Conservation (phyloP, 192 early-diverging fungal genomes). For the Coemansia biformis region DNA sequence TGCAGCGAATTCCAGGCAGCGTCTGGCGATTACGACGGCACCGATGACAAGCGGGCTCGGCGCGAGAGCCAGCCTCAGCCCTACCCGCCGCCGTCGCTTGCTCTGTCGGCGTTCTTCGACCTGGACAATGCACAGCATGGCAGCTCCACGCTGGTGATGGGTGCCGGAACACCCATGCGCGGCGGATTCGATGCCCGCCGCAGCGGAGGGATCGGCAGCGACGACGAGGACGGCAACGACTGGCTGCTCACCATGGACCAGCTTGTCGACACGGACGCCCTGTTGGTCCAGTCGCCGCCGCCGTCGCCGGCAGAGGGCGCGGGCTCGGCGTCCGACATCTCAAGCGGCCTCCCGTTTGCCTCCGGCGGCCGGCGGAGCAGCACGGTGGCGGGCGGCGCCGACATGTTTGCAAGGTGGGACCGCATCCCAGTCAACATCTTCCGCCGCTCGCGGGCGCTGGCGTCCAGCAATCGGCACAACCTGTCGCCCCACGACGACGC, state of each 20-base stretch:
- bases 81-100: conserved; percentile 1
- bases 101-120: conserved; percentile 1
- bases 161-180: conserved; percentile 32
- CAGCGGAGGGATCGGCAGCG: neutral
- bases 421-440: conserved; percentile 51
- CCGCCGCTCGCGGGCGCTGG: conserved; percentile 45
- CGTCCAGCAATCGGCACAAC: conserved; percentile 18
- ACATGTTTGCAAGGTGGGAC: conserved; percentile 44
- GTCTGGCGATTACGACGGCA: too few relatives aligned
- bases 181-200: neutral
- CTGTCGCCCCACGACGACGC: conserved; percentile 17
- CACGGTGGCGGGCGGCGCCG: conserved; percentile 5
- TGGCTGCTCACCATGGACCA: conserved; percentile 47
- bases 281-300: conserved; percentile 40
- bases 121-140: neutral
- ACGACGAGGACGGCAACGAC: conserved; percentile 20
- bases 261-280: conserved; percentile 47
- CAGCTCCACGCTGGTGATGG: conserved; percentile 12
- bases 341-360: conserved; percentile 6
- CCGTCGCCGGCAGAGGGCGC: conserved; percentile 27
- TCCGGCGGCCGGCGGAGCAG: conserved; percentile 1
- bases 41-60: conserved; percentile 14
- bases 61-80: neutral
- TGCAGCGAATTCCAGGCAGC: too few relatives aligned
- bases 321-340: conserved; percentile 5